phyloP scores from a whole-genome alignment of 2,329 filamentous ascomycete genomes.

The Onygena corvina region DNA sequence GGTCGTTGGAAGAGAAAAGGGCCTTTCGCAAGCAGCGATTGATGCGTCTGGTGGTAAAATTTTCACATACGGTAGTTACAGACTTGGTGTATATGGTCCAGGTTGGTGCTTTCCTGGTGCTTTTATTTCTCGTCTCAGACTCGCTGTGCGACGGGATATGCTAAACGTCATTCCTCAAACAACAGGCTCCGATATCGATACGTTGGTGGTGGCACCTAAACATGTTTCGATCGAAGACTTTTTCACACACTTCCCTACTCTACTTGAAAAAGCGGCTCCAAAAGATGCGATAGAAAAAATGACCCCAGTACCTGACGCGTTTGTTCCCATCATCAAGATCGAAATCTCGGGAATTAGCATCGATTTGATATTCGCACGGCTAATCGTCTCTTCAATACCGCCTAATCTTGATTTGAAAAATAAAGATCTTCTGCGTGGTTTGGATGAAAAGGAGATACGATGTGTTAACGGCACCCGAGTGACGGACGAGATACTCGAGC shows the following conservation, averaged over 20 bases:
- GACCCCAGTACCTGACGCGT: constrained; percentile 75
- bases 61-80: constrained; percentile 92
- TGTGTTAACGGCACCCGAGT: constrained; percentile 91
- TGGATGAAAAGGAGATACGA: constrained; percentile 76
- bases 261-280: constrained; percentile 64
- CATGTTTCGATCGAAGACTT: constrained; percentile 84
- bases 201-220: constrained; percentile 79
- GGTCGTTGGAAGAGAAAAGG: constrained; percentile 62
- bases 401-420: constrained; percentile 65
- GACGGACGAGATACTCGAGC: constrained; percentile 76
- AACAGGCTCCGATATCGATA: constrained; percentile 88
- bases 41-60: constrained; percentile 82
- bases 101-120: constrained; percentile 29
- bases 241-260: constrained; percentile 73
- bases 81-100: constrained; percentile 84
- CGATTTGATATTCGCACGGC: constrained; percentile 77
- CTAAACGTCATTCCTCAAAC: not conserved
- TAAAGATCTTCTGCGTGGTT: constrained; percentile 68
- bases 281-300: constrained; percentile 72
- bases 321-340: constrained; percentile 95
- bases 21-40: constrained; percentile 61
- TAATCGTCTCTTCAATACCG: constrained; percentile 60
- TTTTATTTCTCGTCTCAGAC: not conserved
- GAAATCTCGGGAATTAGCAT: constrained; percentile 85
- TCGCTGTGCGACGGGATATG: not conserved